Conservation (phyloP, 495 filamentous ascomycete species). For the Staphylotrichum tortipilum region DNA sequence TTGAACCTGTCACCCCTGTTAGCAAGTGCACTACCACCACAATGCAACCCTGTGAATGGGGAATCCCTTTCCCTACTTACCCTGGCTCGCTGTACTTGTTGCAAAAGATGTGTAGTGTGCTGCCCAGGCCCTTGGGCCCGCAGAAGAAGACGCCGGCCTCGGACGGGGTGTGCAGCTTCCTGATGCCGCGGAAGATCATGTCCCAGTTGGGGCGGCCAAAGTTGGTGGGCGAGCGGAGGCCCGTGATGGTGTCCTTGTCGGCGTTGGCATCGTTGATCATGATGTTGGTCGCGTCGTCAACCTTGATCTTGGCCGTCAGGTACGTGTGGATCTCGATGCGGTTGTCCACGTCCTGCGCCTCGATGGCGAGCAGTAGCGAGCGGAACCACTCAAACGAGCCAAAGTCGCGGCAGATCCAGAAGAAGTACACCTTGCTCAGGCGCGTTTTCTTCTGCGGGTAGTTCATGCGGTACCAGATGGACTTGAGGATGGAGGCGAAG, state of each 20-base stretch:
- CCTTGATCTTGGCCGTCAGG: conserved; percentile 68
- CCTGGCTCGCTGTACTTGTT: conserved; percentile 71
- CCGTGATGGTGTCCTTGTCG: conserved; percentile 68
- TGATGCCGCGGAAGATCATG: conserved; percentile 65
- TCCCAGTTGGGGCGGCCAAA: conserved; percentile 76
- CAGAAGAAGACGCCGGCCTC: conserved; percentile 78
- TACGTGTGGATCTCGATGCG: conserved; percentile 73
- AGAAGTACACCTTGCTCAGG: conserved; percentile 74
- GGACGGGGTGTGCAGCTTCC: conserved; percentile 60
- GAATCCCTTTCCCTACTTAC: conserved; percentile 35
- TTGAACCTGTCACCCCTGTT: conserved; percentile 34
- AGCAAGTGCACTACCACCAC: background rate
- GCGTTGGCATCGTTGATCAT: conserved; percentile 79
- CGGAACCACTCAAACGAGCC: conserved; percentile 77
- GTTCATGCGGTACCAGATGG: conserved; percentile 82
- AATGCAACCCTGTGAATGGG: background rate
- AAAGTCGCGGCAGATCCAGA: conserved; percentile 76
- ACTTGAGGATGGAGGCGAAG: conserved; percentile 72
- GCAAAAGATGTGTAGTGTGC: conserved; percentile 61
- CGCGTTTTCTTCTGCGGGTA: conserved; percentile 66
- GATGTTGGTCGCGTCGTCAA: conserved; percentile 71
- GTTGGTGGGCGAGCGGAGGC: conserved; percentile 64
- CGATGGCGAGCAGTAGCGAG: conserved; percentile 67
- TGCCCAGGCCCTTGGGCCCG: conserved; percentile 63
- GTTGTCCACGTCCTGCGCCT: conserved; percentile 72